Conservation (phyloP, 768 basidiomycete species). For the Filobasidium wieringae region DNA sequence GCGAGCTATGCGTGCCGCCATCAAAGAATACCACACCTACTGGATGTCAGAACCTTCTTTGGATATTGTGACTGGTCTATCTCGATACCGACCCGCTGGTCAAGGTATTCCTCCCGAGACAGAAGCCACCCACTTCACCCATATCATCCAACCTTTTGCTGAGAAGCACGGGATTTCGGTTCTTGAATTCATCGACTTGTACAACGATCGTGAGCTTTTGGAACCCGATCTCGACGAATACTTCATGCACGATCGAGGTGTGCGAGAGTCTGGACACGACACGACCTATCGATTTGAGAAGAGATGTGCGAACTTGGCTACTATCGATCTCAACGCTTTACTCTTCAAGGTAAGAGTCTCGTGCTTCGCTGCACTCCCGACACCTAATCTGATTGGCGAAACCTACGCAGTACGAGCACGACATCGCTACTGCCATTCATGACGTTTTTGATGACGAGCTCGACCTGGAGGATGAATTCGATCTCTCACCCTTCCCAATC, state of each 20-base stretch:
- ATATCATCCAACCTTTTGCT: conserved; percentile 90
- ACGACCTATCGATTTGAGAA: conserved; percentile 96
- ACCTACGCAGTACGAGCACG: conserved; percentile 60
- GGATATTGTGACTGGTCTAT: conserved; percentile 86
- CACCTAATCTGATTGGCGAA: conserved; percentile 9
- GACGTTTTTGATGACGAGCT: conserved; percentile 89
- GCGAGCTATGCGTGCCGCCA: conserved; percentile 88
- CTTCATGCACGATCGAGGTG: conserved; percentile 90
- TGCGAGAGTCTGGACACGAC: conserved; percentile 92
- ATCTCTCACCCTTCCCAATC: conserved; percentile 75
- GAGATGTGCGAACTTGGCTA: conserved; percentile 90
- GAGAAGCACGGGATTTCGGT: conserved; percentile 82
- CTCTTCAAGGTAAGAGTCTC: conserved; percentile 57
- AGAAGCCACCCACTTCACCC: conserved; percentile 95
- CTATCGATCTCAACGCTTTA: conserved; percentile 87
- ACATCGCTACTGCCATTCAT: conserved; percentile 93
- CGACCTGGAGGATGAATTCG: conserved; percentile 83
- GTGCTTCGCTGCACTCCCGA: not conserved
- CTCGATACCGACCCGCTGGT: conserved; percentile 85
- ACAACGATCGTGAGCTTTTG: conserved; percentile 68
- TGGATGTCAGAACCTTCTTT: conserved; percentile 93
- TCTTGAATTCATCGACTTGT: conserved; percentile 91
- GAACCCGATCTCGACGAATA: conserved; percentile 91
- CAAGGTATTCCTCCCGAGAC: conserved; percentile 96
- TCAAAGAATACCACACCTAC: conserved; percentile 96